Base-by-base conservation (phyloP, 495 filamentous ascomycete species). In the Penicillium steckii region DNA sequence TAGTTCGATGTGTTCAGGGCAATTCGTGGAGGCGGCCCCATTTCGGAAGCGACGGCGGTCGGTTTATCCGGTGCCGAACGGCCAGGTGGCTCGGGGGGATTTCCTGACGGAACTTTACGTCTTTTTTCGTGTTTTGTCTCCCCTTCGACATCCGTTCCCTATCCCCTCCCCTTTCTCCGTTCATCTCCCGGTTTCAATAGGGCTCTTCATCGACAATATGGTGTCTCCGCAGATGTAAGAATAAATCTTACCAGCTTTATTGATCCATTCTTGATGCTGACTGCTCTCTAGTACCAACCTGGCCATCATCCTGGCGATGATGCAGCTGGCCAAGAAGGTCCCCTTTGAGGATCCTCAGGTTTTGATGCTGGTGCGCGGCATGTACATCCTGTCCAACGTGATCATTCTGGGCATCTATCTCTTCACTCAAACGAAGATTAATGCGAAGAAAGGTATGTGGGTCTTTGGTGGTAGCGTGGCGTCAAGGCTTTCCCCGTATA, bases 241-340 rank as follows among this genome's bases (percentile, higher is more conserved):
- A 18, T 46, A 46, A 18, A 52, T 13, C 1, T 18, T 0, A 46
- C 6, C 15, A 2, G 15, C 15, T 17, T 3, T 13, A 19, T 37
- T 13, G n/a, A n/a, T n/a, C n/a, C n/a, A 37, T 37, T 50, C 26
- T 21, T 10, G 25, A 13, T 45, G 26, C n/a, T 15, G 27, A 48
- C 6, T n/a, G n/a, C n/a, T n/a, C n/a, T 55, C 18, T 70, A 95
- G 91, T 58, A 95, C 90, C 57, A 96, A 96, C 79, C 78, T 96
- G 70, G 78, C 88, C 70, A 89, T 96, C 82, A 92, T 96, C 72
- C 83, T 96, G 59, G 89, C 89, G 63, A 91, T 97, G 86, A 97
- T 97, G 91, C 94, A 97, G 77, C 82, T 91, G 50, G 86, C 94
- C 52, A 98, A 98, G 82, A 89, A 86, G 77, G 85, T 98, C 46